Conservation (phyloP, 495 filamentous ascomycete species). For the Penicillium robsamsonii region DNA sequence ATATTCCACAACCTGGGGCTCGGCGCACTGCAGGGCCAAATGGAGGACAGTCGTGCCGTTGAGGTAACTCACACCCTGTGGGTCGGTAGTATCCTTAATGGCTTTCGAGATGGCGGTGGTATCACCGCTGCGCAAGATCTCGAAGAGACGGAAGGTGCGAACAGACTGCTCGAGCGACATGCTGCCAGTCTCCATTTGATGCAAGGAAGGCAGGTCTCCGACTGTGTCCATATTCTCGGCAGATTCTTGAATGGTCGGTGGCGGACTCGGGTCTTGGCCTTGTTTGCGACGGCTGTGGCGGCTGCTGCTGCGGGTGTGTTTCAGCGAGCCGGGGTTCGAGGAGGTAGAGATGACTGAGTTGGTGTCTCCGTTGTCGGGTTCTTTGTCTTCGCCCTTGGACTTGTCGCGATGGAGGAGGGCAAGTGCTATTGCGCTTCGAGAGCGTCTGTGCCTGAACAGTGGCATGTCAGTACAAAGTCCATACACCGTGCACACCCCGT, state of each 20-base stretch:
- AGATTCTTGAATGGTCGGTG: constrained; percentile 24
- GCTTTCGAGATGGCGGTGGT: constrained; percentile 86
- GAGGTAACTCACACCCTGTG: constrained; percentile 45
- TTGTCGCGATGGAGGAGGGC: constrained; percentile 53
- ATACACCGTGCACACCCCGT: background rate
- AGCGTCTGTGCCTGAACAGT: constrained; percentile 50
- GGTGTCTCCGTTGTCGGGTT: constrained; percentile 32
- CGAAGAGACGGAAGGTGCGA: constrained; percentile 88
- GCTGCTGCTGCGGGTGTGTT: constrained; percentile 33
- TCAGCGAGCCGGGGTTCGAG: constrained; percentile 28
- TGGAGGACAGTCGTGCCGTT: constrained; percentile 88
- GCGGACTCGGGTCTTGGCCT: constrained; percentile 24
- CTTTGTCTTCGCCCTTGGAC: constrained; percentile 37
- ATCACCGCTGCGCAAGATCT: constrained; percentile 85
- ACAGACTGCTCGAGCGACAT: constrained; percentile 90
- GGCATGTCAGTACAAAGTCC: constrained; percentile 28
- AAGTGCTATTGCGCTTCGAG: constrained; percentile 51
- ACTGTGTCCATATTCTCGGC: constrained; percentile 33
- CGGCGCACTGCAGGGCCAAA: constrained; percentile 94
- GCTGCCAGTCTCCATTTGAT: constrained; percentile 31
- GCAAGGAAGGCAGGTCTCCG: constrained; percentile 33
- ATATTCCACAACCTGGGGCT: constrained; percentile 93
- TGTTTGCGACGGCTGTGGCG: constrained; percentile 29
- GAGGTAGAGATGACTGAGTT: constrained; percentile 31
- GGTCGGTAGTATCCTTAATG: constrained; percentile 65